These are phyloP conservation scores for Rhodotorula toruloides DNA, from an alignment of 768 basidiomycete species.

Conservation along the genomic window DNA sequence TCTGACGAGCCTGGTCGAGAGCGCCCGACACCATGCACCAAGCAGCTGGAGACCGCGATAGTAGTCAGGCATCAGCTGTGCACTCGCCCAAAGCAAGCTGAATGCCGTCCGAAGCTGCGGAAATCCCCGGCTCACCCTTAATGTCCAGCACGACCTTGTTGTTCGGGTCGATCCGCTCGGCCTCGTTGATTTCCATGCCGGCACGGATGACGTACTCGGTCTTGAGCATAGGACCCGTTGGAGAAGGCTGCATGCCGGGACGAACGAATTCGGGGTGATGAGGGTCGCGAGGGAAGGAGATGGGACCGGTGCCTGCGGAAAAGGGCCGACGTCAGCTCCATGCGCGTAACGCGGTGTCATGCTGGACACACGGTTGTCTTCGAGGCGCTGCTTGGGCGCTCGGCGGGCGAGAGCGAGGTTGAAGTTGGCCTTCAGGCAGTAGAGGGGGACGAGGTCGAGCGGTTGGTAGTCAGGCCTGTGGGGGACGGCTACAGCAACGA, in stretches of 20 bases:
- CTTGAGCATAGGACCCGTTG: conserved; percentile 41
- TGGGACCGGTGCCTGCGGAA: neutral
- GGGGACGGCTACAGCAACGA: conserved; percentile 57
- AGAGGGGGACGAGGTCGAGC: conserved; percentile 60
- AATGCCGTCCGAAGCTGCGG: no score
- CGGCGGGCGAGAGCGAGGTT: conserved; percentile 70
- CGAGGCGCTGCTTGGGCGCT: conserved; percentile 73
- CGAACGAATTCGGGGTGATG: conserved; percentile 20
- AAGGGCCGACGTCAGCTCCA: no score
- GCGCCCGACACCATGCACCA: conserved; percentile 72
- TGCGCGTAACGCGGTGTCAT: no score
- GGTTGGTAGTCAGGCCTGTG: conserved; percentile 44
- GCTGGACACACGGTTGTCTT: no score
- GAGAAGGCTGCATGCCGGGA: neutral
- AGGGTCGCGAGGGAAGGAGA: conserved; percentile 10
- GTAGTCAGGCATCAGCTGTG: neutral
- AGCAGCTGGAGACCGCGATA: conserved; percentile 56
- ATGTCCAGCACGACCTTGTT: conserved; percentile 42
- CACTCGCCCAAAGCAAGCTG: neutral
- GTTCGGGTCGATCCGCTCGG: conserved; percentile 23
- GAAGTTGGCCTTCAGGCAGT: conserved; percentile 77
- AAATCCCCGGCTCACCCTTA: conserved; percentile 18
- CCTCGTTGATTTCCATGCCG: conserved; percentile 59
- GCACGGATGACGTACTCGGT: conserved; percentile 52
- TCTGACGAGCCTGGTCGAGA: conserved; percentile 72